A percentile compares a stretch with the other conserved stretches of the same genome.
Conservation (phyloP, 331 rosid species). For the Quercus tomentella region DNA sequence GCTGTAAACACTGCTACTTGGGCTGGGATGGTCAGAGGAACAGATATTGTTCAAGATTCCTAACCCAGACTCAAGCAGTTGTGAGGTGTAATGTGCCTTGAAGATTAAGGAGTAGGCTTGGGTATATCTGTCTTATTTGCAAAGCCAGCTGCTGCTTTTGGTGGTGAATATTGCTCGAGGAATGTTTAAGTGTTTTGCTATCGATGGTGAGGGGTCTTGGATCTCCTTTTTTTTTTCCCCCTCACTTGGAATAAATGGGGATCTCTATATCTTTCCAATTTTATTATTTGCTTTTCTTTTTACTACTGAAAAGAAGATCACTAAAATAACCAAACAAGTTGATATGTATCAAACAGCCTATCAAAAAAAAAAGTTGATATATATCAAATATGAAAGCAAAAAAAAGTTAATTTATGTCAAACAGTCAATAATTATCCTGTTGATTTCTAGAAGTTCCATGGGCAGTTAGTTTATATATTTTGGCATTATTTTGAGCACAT, state of each 20-base stretch:
- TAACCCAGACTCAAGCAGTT: constrained; percentile 23
- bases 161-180: constrained; percentile 35
- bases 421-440: background rate
- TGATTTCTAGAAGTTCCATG: background rate
- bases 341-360: background rate
- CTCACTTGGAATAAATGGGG: constrained; percentile 18
- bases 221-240: constrained; percentile 12
- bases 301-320: background rate
- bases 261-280: background rate
- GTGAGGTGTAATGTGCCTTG: constrained; percentile 25
- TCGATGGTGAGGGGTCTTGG: constrained; percentile 51
- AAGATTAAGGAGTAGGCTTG: constrained; percentile 24
- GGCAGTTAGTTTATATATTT: background rate
- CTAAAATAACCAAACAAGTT: background rate
- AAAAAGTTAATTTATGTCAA: no score
- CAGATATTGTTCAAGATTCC: constrained; percentile 23
- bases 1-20: constrained; percentile 8
- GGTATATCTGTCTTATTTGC: constrained; percentile 21
- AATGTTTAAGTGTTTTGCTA: constrained; percentile 32
- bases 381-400: no score
- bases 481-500: background rate
- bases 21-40: constrained; percentile 29
- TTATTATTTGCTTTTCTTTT: background rate
- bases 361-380: no score
- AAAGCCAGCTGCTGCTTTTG: constrained; percentile 27